A percentile compares a stretch with the other conserved stretches of the same genome.
Evolutionary conservation across 129 eudicot genomes (phyloP).

Genomic region (Dittrichia graveolens): DNA sequence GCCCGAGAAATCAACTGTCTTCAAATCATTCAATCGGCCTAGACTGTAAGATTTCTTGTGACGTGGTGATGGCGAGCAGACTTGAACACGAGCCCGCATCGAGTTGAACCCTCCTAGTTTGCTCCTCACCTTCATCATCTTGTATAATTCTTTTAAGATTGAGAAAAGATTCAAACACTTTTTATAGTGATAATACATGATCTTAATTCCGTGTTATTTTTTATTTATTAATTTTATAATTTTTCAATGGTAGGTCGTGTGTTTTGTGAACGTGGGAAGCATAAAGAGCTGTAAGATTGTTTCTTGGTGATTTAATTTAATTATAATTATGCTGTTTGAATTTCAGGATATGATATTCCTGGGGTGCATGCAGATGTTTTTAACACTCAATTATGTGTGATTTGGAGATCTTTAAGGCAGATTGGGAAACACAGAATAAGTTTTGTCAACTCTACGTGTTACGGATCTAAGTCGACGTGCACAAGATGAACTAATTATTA

Average conservation of each 20-base stretch:
- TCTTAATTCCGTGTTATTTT: background rate
- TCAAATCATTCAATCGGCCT: conserved; percentile 33
- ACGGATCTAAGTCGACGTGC: conserved; percentile 31
- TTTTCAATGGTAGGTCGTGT: conserved; percentile 20
- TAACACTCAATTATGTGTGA: conserved; percentile 23
- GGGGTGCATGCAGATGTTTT: conserved; percentile 12
- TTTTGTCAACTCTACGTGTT: conserved; percentile 26
- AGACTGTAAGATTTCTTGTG: conserved; percentile 50
- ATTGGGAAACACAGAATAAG: conserved; percentile 5
- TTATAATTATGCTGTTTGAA: conserved; percentile 17
- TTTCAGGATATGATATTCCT: conserved; percentile 28
- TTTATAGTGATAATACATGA: conserved; percentile 15
- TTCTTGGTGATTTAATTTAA: conserved; percentile 21
- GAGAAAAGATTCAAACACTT: conserved; percentile 24
- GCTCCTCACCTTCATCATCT: conserved; percentile 40
- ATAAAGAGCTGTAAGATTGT: conserved; percentile 33
- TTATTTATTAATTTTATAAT: background rate
- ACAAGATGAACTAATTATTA: conserved; percentile 10
- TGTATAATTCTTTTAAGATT: conserved; percentile 1
- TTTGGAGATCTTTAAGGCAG: conserved; percentile 19
- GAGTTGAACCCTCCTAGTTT: conserved; percentile 41
- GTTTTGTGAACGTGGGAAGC: conserved; percentile 36
- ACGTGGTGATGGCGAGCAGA: conserved; percentile 50
- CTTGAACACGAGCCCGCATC: conserved; percentile 52
- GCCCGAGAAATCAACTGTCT: conserved; percentile 40